Evolutionary conservation across 2,329 filamentous ascomycete genomes (phyloP).

Genomic region (Hymenoscyphus albidus): DNA sequence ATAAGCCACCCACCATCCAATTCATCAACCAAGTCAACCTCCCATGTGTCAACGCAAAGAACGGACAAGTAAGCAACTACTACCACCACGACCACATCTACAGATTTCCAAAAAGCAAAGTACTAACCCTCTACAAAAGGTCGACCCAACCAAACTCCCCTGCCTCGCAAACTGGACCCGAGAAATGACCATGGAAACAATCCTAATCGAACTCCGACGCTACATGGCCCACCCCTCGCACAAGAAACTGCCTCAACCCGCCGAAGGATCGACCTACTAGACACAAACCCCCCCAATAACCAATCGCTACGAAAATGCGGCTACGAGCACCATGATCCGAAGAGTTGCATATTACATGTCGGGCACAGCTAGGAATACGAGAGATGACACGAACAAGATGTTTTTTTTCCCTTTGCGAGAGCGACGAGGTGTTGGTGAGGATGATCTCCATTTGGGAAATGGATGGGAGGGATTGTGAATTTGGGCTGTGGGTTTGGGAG

Average conservation of each 20-base stretch:
- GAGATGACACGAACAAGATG: neutral
- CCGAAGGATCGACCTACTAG: slow-evolving; percentile 70
- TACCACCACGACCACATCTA: neutral
- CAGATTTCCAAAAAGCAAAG: neutral
- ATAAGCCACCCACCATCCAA: slow-evolving; percentile 81
- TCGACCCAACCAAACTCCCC: slow-evolving; percentile 78
- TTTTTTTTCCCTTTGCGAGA: neutral
- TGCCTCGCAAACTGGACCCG: slow-evolving; percentile 89
- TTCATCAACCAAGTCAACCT: slow-evolving; percentile 95
- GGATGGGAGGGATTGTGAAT: neutral
- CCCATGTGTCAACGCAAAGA: slow-evolving; percentile 80
- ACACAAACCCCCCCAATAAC: neutral
- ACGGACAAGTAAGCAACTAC: slow-evolving; percentile 60
- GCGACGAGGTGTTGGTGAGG: neutral
- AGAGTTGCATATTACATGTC: neutral
- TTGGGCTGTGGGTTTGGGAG: slow-evolving; percentile 22
- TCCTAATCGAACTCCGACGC: slow-evolving; percentile 81
- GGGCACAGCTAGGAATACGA: neutral
- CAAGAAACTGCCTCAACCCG: slow-evolving; percentile 93
- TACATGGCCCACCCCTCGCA: slow-evolving; percentile 89
- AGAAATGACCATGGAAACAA: slow-evolving; percentile 92
- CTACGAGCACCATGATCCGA: neutral
- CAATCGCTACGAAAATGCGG: neutral
- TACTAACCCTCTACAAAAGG: slow-evolving; percentile 41
- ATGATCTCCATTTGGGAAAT: neutral